Percentiles rank a stretch among this genome's conserved stretches.
phyloP scores from a whole-genome alignment of 1,139 yeast species.

The Blastobotrys serpentis region DNA sequence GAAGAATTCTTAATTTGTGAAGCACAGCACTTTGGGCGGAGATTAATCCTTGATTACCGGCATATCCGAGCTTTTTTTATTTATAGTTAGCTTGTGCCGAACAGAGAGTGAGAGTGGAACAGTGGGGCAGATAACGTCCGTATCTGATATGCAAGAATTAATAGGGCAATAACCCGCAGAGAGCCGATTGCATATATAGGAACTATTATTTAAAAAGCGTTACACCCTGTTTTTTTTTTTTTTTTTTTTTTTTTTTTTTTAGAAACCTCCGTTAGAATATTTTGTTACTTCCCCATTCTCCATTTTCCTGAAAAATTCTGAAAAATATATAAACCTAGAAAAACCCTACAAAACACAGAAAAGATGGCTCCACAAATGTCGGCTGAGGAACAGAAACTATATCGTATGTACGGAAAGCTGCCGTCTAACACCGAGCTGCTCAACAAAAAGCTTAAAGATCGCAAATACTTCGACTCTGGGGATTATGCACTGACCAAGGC shows the following conservation, averaged over 20 bases:
- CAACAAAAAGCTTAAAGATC: constrained; percentile 67
- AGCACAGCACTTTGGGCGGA: no score
- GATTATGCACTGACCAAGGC: constrained; percentile 93
- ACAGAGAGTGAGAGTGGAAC: not conserved
- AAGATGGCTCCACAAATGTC: constrained; percentile 20
- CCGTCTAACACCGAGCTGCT: constrained; percentile 85
- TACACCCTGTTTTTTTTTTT: not conserved
- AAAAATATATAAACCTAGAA: no score
- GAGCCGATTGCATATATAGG: not conserved
- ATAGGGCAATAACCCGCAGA: not conserved
- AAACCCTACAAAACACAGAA: no score
- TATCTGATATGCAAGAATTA: not conserved
- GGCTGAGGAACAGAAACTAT: constrained; percentile 47
- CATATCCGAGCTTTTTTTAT: no score
- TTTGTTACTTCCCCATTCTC: not conserved
- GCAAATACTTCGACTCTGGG: constrained; percentile 95
- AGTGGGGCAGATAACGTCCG: not conserved
- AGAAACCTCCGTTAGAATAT: not conserved
- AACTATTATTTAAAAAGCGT: not conserved
- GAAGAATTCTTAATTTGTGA: no score
- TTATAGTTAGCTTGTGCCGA: constrained; percentile 1
- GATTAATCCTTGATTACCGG: no score
- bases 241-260: no score
- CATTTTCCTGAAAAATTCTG: no score
- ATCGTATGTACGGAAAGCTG: constrained; percentile 80